Base-by-base conservation (phyloP, 768 basidiomycete species). In the Suillus spraguei region DNA sequence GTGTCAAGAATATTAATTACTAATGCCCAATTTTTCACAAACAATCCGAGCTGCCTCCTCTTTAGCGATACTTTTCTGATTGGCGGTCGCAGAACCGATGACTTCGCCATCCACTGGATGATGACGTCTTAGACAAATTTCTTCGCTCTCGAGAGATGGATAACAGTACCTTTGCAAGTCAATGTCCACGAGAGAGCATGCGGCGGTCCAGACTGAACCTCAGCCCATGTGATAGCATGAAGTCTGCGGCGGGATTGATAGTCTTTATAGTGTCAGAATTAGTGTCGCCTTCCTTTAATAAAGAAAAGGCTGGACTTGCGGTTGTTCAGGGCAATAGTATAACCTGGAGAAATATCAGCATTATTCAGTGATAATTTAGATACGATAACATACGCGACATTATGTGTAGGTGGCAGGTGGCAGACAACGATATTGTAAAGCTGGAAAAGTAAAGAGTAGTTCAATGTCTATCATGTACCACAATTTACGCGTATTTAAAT, bases 91-190 rank as follows among this genome's bases (percentile, higher is more conserved):
- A 13, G 75, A 77, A 36, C 86, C 88, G 71, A 78, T 79, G 9
- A 78, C 73, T 62, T 79, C 72, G 8, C 82, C 84, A 36, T 73
- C 67, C 46, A 88, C 87, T 88, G 64, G 13, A 59, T 28, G 36
- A 60, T 52, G 32, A n/a, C 44, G 52, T 36, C 68, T 46, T 14
- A 68, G 35, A 52, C 44, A 53, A 58, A 42, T 11, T 56, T 17
- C 52, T 13, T 20, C 54, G 11, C 22, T n/a, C 22, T 35, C 41
- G 10, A 22, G 10, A 10, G 52, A 35, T 17, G 17, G 17, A 24
- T 44, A 22, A 3, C 52, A 61, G 67, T 67, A 88, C 88, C 77
- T 75, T 85, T 87, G 73, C 86, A 89, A 24, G 79, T 71, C n/a
- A 79, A 72, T 11, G 78, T 84, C 88, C 88, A 90, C 24, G 69